These are phyloP conservation scores for Tulasnella sp. DNA, from an alignment of 768 basidiomycete species.

Conservation along the genomic window DNA sequence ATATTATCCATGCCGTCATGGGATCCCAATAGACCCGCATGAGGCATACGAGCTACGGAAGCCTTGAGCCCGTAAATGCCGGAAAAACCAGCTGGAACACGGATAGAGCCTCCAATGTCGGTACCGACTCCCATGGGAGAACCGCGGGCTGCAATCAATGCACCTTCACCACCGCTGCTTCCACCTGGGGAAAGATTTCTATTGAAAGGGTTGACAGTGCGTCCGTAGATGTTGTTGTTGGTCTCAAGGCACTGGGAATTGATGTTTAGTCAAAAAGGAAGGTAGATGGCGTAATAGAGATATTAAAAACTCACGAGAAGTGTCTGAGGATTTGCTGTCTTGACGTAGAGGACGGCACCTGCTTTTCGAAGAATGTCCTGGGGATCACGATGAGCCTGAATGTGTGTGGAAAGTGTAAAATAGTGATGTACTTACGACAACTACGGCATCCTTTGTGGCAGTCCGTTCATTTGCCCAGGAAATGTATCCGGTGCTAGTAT, in stretches of 20 bases:
- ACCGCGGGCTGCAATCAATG: conserved; percentile 34
- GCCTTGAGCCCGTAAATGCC: conserved; percentile 36
- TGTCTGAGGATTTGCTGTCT: conserved; percentile 39
- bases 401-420: not conserved
- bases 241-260: conserved; percentile 36
- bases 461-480: conserved; percentile 31
- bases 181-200: conserved; percentile 33
- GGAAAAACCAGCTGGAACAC: conserved; percentile 31
- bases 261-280: conserved; percentile 16
- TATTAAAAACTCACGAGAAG: conserved; percentile 30
- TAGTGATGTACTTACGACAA: conserved; percentile 8
- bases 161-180: conserved; percentile 38
- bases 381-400: not conserved
- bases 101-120: conserved; percentile 36
- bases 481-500: conserved; percentile 28
- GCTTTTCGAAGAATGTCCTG: conserved; percentile 32
- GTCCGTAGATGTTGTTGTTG: conserved; percentile 38
- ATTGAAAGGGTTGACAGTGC: conserved; percentile 38
- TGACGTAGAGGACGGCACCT: conserved; percentile 35
- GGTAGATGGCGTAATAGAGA: not conserved
- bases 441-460: conserved; percentile 24
- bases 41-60: conserved; percentile 39
- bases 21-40: conserved; percentile 36
- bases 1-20: conserved; percentile 43
- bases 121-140: conserved; percentile 32